Base-by-base conservation (phyloP, 1,284 basidiomycete species). In the Papiliotrema fonsecae region DNA sequence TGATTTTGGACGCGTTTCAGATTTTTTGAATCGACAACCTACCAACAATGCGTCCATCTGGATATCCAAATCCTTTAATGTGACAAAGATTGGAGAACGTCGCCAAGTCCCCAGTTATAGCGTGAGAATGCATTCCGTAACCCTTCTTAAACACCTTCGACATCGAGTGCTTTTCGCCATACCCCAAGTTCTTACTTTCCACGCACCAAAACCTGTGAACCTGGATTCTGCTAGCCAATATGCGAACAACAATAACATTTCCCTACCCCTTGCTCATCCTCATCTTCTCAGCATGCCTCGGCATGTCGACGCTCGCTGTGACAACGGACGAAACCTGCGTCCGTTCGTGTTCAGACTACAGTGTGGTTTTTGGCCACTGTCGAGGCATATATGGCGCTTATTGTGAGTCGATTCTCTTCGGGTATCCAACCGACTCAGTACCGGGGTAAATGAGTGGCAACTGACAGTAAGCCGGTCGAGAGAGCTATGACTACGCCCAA, bases 401-500 rank as follows among this genome's bases (percentile, higher is more conserved):
- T 9, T 52, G 57, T 59, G 42, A 55, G 57, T 54, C n/a, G n/a
- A n/a, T n/a, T n/a, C n/a, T n/a, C n/a, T n/a, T n/a, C n/a, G n/a
- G n/a, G 10, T 7, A 13, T 31, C 30, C n/a, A 14, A 22, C n/a
- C 11, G 21, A 21, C 35, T 40, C 27, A 28, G 16, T 14, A 16
- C n/a, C 14, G 14, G 34, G 16, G 16, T 19, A 35, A 5, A 19
- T 16, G 46, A 62, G 64, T 55, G 32, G 49, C 49, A 27, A 51
- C 47, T 19, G 31, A 43, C 2, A 61, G 67, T 25, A 43, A 51
- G n/a, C n/a, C n/a, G n/a, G n/a, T n/a, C n/a, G n/a, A n/a, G n/a
- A n/a, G n/a, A n/a, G n/a, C n/a, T n/a, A n/a, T n/a, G 37, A 54
- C 55, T 24, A 61, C 58, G 42, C 58, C 61, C 31, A 67, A 69